phyloP scores from a whole-genome alignment of 2,329 filamentous ascomycete species.

The Bertia moriformis region DNA sequence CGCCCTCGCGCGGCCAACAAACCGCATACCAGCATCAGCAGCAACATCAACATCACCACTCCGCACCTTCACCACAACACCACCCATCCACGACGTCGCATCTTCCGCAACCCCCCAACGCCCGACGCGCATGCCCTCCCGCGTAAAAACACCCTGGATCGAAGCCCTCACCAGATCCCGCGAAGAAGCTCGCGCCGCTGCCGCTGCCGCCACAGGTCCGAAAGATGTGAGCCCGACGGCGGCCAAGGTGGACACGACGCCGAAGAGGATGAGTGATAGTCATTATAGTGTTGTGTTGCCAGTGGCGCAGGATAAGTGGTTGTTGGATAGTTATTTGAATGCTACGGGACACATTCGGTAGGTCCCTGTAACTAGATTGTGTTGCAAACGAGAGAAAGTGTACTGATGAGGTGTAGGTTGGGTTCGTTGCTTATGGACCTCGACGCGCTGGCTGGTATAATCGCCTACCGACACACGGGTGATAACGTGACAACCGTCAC shows the following conservation, averaged over 20 bases:
- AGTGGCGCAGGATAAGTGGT: slow-evolving; percentile 53
- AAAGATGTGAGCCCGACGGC: not conserved
- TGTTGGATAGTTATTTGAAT: slow-evolving; percentile 58
- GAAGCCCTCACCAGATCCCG: not conserved
- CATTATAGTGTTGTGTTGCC: slow-evolving; percentile 51
- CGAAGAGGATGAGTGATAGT: slow-evolving; percentile 54
- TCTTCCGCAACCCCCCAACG: too few species aligned
- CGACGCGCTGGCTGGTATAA: slow-evolving; percentile 56
- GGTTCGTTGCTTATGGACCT: slow-evolving; percentile 60
- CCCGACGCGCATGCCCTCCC: not conserved
- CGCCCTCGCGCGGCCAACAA: too few species aligned
- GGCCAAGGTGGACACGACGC: slow-evolving; percentile 28
- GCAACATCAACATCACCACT: too few species aligned
- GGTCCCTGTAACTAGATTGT: slow-evolving; percentile 7
- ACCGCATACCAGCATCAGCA: too few species aligned
- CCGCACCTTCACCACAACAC: too few species aligned
- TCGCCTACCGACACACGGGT: slow-evolving; percentile 56
- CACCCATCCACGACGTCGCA: too few species aligned
- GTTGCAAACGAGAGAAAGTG: not conserved
- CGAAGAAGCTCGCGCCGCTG: not conserved
- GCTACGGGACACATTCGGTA: slow-evolving; percentile 50
- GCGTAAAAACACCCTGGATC: slow-evolving; percentile 1
- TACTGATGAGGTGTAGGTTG: slow-evolving; percentile 21
- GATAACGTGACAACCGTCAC: slow-evolving; percentile 31
- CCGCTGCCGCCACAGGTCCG: too few species aligned